Base-by-base conservation (phyloP, 768 basidiomycete genomes). In the Crassisporium funariophilum region DNA sequence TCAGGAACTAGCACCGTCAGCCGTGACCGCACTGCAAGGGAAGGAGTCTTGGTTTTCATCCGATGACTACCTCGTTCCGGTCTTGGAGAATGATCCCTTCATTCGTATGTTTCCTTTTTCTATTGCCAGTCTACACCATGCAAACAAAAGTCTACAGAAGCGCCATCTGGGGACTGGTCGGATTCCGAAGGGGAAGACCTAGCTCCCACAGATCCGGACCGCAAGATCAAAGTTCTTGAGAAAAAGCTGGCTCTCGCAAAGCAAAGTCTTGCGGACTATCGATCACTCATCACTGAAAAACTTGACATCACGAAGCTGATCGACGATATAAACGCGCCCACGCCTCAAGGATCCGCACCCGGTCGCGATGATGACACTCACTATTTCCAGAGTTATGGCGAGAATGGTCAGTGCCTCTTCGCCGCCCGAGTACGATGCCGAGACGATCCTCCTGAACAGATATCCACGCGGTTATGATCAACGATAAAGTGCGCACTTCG, bases 391-490 rank as follows among this genome's bases (percentile, higher is more conserved):
- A 90, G 88, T 49, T 98, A 98, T 58, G 87, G 77, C 19, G 83
- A 83, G 51, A 95, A 95, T 52, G 95, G 94, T 92, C 44, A 9
- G 65, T 56, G n/a, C 9, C 40, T 5, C 68, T 15, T 29, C 4
- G 29, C 3, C 2, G 11, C 20, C 19, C 10, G 31, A 25, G 11
- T 16, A 15, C n/a, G 31, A 25, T 40, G 37, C 20, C 29, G 35
- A 29, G 21, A 41, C 16, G 23, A 20, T 44, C n/a, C 49, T 42
- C 35, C 4, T 6, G n/a, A 7, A 8, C 59, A 94, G 92, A 97
- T 54, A 95, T 97, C 40, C 95, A 98, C 62, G 89, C 93, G 22
- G 81, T 92, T 50, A 98, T 98, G 95, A 88, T 98, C 47, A 88
- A 91, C 60, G 95, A 98, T 63, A 87, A 87, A 73, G 90, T 95